Conservation (phyloP, 306 rosid species). For the Cicer cuneatum region DNA sequence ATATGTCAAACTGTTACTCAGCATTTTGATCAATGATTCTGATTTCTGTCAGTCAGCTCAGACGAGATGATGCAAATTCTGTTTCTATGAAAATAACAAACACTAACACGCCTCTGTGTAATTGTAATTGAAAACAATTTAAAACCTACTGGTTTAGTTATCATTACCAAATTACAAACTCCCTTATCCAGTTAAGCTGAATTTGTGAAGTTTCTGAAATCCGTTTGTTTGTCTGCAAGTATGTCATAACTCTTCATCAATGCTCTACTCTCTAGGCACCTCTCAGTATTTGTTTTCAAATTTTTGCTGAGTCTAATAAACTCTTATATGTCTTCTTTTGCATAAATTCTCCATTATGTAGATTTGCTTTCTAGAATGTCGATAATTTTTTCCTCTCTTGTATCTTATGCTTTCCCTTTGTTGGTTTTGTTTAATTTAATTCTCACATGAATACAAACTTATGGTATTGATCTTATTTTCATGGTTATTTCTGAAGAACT, state of each 20-base stretch:
- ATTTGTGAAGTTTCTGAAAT: conserved; percentile 1
- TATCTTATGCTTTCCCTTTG: background rate
- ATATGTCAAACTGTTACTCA: background rate
- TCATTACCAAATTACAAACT: conserved; percentile 1
- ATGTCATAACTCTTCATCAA: background rate
- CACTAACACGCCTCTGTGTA: background rate
- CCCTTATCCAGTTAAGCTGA: conserved; percentile 7
- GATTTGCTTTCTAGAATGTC: conserved; percentile 17
- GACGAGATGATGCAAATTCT: background rate
- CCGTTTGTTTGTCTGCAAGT: conserved; percentile 7
- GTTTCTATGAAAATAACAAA: background rate
- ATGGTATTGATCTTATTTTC: conserved; percentile 28
- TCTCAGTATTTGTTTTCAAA: background rate
- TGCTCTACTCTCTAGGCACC: conserved; percentile 1
- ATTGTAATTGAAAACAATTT: conserved; percentile 2
- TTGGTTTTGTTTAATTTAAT: background rate
- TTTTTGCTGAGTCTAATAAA: conserved; percentile 6
- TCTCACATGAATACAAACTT: conserved; percentile 17
- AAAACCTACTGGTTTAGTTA: background rate
- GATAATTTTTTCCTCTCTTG: background rate
- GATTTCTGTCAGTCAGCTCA: background rate
- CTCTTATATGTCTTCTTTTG: conserved; percentile 15
- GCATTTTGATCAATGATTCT: conserved; percentile 2
- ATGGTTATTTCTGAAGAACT: conserved; percentile 63
- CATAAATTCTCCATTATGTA: background rate